Evolutionary conservation across 257 asterid genomes (phyloP).

Genomic region (Solanum ahanhuiri): DNA sequence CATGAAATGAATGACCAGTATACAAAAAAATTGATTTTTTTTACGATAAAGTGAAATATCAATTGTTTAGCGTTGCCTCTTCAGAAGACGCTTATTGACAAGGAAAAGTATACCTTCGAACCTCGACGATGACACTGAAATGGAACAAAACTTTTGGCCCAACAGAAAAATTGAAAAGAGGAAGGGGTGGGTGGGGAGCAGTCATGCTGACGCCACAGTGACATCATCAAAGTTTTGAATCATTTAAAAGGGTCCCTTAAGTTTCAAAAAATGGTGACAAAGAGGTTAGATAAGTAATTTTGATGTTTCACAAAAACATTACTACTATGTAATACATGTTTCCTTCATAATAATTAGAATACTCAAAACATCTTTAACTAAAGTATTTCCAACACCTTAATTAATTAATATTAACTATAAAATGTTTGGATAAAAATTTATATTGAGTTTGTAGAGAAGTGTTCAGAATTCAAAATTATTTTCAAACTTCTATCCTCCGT

Average conservation of each 20-base stretch:
- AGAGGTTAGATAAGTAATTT: background rate
- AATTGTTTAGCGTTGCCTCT: no score
- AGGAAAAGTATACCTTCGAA: no score
- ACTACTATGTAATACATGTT: background rate
- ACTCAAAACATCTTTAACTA: background rate
- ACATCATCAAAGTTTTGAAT: background rate
- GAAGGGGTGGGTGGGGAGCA: background rate
- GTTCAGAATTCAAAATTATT: no score
- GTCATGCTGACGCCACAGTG: background rate
- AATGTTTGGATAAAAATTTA: no score
- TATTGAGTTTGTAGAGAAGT: no score
- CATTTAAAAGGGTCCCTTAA: background rate
- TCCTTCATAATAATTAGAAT: background rate
- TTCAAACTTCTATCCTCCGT: no score
- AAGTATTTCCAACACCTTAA: background rate
- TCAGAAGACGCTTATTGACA: no score
- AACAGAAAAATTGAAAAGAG: background rate
- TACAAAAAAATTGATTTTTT: no score
- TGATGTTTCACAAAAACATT: background rate
- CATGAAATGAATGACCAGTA: background rate
- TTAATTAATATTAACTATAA: background rate
- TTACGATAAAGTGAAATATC: background rate
- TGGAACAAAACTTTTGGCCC: background rate
- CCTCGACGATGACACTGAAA: no score
- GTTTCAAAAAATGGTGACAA: background rate